Evolutionary conservation across 306 rosid species (phyloP), one percentile per base, ranked within the genome.

Genomic region (Cyamopsis tetragonoloba): DNA sequence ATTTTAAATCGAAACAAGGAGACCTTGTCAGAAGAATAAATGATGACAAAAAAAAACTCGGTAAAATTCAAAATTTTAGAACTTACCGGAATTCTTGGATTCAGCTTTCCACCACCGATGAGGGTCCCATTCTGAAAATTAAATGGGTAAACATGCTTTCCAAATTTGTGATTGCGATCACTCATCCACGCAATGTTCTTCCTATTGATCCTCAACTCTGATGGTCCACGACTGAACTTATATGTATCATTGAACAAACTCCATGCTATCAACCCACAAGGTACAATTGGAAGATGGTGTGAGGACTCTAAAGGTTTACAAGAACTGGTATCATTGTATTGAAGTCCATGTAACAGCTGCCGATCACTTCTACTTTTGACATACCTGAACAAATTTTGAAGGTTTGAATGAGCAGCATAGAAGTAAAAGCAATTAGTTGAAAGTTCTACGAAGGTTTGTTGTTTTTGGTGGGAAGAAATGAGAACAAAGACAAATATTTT

Each of bases 251-350:
- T 93, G 62, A 93, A 93, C 82, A 93, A 43, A 85, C 98, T 93
- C 98, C 98, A 93, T 22, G 98, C 97, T 37, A 88, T 83, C 81
- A 93, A 74, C 49, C 98, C 98, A 73, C 98, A 93, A 26, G 97
- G 98, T 49, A 93, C 95, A 66, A 85, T 24, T 14, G 98, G 95
- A 68, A 74, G 86, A 68, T 76, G 83, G 65, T 80, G 58, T 58
- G 73, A 83, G 32, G 78, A 81, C 78, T 84, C 83, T 64, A 82
- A 74, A 62, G 96, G 98, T 71, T 75, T 71, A 72, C 98, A 93
- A 62, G 95, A 48, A 78, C 89, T 80, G 30, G 87, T 83, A 77
- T 66, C 73, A 19, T 83, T 88, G 93, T 75, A 70, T 53, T 70
- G 78, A 63, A 88, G 81, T 71, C 98, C 98, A 74, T 83, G 79